Evolutionary conservation across 495 filamentous ascomycete species (phyloP).

Genomic region (Aspergillus nidulans): DNA sequence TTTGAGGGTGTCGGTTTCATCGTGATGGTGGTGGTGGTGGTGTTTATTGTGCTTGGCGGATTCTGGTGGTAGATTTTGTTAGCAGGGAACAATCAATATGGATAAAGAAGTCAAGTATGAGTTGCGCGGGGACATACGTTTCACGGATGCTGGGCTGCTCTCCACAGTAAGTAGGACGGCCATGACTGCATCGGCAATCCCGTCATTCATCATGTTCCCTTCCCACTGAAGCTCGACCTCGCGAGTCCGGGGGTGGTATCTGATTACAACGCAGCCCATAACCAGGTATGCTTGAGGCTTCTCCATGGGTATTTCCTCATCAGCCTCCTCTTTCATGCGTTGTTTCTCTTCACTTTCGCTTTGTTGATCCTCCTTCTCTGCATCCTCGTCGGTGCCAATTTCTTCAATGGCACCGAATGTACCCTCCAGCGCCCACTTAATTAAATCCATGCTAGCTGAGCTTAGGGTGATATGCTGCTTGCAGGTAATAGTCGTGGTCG

Average conservation of each 20-base stretch:
- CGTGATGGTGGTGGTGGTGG: constrained; percentile 45
- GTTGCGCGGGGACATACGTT: constrained; percentile 54
- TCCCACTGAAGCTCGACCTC: constrained; percentile 95
- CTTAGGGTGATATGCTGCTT: constrained; percentile 80
- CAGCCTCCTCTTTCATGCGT: constrained; percentile 39
- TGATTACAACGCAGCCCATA: constrained; percentile 84
- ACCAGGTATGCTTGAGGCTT: constrained; percentile 60
- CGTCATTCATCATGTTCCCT: constrained; percentile 95
- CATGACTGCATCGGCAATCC: constrained; percentile 92
- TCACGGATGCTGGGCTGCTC: constrained; percentile 89
- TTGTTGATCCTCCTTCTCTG: constrained; percentile 26
- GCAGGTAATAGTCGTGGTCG: constrained; percentile 87
- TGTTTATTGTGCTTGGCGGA: constrained; percentile 54
- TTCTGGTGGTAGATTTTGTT: constrained; percentile 29
- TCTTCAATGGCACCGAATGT: constrained; percentile 87
- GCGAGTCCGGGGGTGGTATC: constrained; percentile 58
- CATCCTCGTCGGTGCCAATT: constrained; percentile 39
- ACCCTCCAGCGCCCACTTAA: constrained; percentile 89
- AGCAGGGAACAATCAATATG: constrained; percentile 4
- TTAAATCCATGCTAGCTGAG: constrained; percentile 83
- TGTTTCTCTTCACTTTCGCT: constrained; percentile 29
- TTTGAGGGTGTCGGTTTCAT: constrained; percentile 30
- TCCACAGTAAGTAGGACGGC: constrained; percentile 86
- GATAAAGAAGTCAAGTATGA: neutral
- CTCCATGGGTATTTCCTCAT: constrained; percentile 46